Percentiles rank a stretch among this genome's conserved stretches.
Evolutionary conservation across 805 yeast genomes (phyloP).

Genomic region (Millerozyma acaciae): DNA sequence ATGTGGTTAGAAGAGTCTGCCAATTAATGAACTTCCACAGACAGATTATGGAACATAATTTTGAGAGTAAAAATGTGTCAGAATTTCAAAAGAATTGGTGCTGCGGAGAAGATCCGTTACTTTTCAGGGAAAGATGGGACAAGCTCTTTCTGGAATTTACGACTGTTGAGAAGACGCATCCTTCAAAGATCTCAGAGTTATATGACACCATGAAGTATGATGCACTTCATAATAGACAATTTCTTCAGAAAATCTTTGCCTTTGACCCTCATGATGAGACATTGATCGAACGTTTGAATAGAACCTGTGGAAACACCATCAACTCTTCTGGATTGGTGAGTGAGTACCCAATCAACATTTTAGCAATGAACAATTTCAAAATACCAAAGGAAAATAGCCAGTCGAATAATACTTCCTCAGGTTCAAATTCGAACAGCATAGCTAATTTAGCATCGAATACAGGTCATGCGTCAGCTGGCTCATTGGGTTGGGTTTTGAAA

Average conservation of each 20-base stretch:
- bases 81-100: slow-evolving; percentile 85
- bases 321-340: slow-evolving; percentile 57
- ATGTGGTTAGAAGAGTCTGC: slow-evolving; percentile 89
- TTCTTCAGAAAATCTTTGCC: slow-evolving; percentile 76
- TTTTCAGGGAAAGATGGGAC: slow-evolving; percentile 96
- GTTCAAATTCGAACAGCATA: slow-evolving; percentile 19
- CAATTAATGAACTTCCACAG: slow-evolving; percentile 92
- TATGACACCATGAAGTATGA: slow-evolving; percentile 99
- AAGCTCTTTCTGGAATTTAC: slow-evolving; percentile 89
- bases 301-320: slow-evolving; percentile 39
- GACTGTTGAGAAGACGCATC: slow-evolving; percentile 93
- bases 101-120: slow-evolving; percentile 87
- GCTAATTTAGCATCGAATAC: slow-evolving; percentile 15
- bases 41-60: slow-evolving; percentile 77
- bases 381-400: slow-evolving; percentile 42
- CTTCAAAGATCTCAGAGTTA: slow-evolving; percentile 91
- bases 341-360: slow-evolving; percentile 67
- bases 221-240: slow-evolving; percentile 91
- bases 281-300: slow-evolving; percentile 32
- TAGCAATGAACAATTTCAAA: slow-evolving; percentile 74
- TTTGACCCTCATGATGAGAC: slow-evolving; percentile 47
- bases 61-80: slow-evolving; percentile 59
- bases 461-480: slow-evolving; percentile 49
- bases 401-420: slow-evolving; percentile 16
- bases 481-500: slow-evolving; percentile 69